Percentiles rank a stretch among this genome's conserved stretches.
These are phyloP conservation scores for Naganishia onofrii DNA, from an alignment of 768 basidiomycete species.

Conservation along the genomic window DNA sequence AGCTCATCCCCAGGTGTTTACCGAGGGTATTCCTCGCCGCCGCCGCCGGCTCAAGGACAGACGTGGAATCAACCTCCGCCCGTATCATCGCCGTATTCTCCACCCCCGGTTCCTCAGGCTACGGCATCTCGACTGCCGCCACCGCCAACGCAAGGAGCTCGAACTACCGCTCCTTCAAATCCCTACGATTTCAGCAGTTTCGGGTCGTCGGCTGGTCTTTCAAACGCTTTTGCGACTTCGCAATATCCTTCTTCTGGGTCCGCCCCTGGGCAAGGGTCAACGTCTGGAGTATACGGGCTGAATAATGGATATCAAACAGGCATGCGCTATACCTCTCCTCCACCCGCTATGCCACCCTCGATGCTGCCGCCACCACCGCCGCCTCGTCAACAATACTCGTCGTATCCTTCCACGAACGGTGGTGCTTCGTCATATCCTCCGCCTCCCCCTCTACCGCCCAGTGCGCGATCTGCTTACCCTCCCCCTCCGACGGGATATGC, in stretches of 20 bases:
- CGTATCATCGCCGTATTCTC: neutral
- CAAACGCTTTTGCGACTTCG: neutral
- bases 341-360: no score
- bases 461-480: neutral
- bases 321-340: no score
- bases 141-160: slow-evolving; percentile 43
- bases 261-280: neutral
- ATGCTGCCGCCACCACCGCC: neutral
- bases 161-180: slow-evolving; percentile 35
- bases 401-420: neutral
- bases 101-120: neutral
- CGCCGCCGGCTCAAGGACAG: neutral
- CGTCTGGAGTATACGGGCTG: neutral
- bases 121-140: slow-evolving; percentile 33
- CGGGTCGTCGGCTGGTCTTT: slow-evolving; percentile 8
- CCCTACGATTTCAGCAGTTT: slow-evolving; percentile 46
- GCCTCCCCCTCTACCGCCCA: slow-evolving; percentile 1
- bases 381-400: neutral
- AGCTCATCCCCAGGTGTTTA: neutral
- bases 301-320: no score
- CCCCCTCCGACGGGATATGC: neutral
- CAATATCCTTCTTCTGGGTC: neutral
- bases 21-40: neutral
- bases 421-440: slow-evolving; percentile 1
- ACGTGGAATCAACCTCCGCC: neutral